Evolutionary conservation across 805 yeast species (phyloP).

Genomic region (Komagataella mondaviorum): DNA sequence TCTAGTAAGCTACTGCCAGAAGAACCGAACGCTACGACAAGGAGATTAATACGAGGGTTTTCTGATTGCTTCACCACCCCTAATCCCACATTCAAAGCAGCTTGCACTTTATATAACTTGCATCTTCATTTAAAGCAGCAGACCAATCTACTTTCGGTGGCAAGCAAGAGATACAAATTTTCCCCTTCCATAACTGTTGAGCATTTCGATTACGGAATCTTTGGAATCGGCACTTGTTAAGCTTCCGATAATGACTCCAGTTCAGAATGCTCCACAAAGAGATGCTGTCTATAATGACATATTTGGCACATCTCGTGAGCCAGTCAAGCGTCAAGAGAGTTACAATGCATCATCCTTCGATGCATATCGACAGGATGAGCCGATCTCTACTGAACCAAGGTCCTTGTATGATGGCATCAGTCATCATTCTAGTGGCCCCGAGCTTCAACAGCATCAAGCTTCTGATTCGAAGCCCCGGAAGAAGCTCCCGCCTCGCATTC

Average conservation of each 20-base stretch:
- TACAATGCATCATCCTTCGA: background rate
- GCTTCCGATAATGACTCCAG: background rate
- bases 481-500: background rate
- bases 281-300: constrained; percentile 17
- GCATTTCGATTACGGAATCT: background rate
- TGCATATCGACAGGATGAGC: background rate
- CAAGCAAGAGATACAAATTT: background rate
- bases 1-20: background rate
- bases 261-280: constrained; percentile 3
- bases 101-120: background rate
- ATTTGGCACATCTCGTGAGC: constrained; percentile 13
- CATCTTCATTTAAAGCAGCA: background rate
- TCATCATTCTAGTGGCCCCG: background rate
- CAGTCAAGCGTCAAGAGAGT: background rate
- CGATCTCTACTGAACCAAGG: background rate
- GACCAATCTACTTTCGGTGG: background rate
- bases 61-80: background rate
- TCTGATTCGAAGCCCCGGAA: background rate
- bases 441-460: background rate
- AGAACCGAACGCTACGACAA: background rate
- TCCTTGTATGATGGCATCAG: background rate
- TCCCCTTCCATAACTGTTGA: background rate
- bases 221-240: background rate
- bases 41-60: background rate
- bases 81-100: background rate